These are phyloP conservation scores for Gastrolobium villosum DNA, from an alignment of 306 rosid genomes.

Conservation along the genomic window DNA sequence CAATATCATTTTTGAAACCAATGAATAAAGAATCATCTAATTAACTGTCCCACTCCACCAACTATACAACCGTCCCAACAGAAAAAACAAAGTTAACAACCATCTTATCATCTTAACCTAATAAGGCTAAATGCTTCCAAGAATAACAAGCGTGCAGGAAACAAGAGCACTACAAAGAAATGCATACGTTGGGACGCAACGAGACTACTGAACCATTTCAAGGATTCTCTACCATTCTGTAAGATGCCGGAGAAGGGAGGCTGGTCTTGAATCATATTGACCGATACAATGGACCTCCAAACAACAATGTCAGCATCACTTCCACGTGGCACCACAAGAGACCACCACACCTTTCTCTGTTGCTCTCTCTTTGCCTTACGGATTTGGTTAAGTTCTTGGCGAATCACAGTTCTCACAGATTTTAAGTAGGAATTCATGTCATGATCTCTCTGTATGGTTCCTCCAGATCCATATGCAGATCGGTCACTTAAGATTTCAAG, in stretches of 20 bases:
- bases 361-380: slow-evolving; percentile 64
- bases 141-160: slow-evolving; percentile 66
- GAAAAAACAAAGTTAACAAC: background rate
- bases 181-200: slow-evolving; percentile 66
- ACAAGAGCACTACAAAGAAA: slow-evolving; percentile 63
- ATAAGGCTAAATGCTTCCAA: slow-evolving; percentile 60
- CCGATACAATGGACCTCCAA: slow-evolving; percentile 48
- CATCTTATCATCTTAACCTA: slow-evolving; percentile 37
- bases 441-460: slow-evolving; percentile 78
- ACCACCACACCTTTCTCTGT: slow-evolving; percentile 68
- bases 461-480: slow-evolving; percentile 79
- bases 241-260: slow-evolving; percentile 58
- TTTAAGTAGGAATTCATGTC: slow-evolving; percentile 78
- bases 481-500: slow-evolving; percentile 76
- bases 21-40: slow-evolving; percentile 67
- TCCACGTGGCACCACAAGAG: slow-evolving; percentile 41
- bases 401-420: slow-evolving; percentile 64
- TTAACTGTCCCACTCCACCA: slow-evolving; percentile 27
- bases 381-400: slow-evolving; percentile 65
- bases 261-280: slow-evolving; percentile 47
- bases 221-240: slow-evolving; percentile 60
- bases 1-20: slow-evolving; percentile 29
- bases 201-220: slow-evolving; percentile 59
- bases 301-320: slow-evolving; percentile 38
- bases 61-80: slow-evolving; percentile 46